Conservation (phyloP, 2,329 filamentous ascomycete species). For the Cryphonectria naterciae region DNA sequence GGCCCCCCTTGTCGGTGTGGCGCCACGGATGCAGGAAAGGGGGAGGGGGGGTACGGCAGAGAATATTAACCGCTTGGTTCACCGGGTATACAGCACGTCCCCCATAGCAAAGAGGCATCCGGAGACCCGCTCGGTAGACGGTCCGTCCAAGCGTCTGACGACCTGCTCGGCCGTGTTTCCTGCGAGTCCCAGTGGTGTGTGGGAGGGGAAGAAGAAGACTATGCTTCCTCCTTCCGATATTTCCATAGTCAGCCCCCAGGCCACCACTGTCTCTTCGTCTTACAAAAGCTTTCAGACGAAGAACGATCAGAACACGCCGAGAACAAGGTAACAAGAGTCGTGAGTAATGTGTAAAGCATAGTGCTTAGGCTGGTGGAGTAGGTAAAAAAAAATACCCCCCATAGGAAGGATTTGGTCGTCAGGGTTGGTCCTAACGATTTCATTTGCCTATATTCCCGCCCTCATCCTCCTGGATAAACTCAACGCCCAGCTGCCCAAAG, state of each 20-base stretch:
- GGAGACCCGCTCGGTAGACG: conserved; percentile 17
- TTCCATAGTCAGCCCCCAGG: neutral
- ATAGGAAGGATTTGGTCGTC: neutral
- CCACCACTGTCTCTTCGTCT: neutral
- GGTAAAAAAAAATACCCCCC: neutral
- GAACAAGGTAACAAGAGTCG: neutral
- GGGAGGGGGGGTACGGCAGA: neutral
- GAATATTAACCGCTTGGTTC: conserved; percentile 8
- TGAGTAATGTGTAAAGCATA: neutral
- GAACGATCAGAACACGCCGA: neutral
- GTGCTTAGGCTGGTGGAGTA: neutral
- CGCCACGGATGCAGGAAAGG: conserved; percentile 1
- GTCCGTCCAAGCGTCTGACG: conserved; percentile 23
- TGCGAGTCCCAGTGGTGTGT: neutral
- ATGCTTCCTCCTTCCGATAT: neutral
- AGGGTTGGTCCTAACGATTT: neutral
- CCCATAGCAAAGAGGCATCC: neutral
- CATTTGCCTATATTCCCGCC: neutral
- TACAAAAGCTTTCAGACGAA: neutral
- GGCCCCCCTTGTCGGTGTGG: neutral
- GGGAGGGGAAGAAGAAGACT: neutral
- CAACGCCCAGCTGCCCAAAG: neutral
- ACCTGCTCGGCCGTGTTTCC: neutral
- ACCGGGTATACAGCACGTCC: neutral
- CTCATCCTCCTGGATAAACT: conserved; percentile 1